Base-by-base conservation (phyloP, 768 basidiomycete genomes). In the Leccinum ochraceum region DNA sequence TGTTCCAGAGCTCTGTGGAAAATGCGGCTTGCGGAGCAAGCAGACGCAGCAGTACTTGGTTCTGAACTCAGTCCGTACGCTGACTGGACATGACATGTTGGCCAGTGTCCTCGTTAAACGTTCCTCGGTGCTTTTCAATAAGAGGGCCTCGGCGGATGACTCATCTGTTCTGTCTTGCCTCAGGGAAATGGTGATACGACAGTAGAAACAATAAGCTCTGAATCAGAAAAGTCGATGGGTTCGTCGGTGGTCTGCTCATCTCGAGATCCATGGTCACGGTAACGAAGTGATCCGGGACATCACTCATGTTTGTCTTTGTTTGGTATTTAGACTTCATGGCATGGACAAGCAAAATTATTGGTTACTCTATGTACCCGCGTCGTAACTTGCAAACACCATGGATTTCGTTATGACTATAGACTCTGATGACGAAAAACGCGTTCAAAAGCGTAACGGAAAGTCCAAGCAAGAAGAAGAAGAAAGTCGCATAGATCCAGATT, bases 351-450 rank as follows among this genome's bases (percentile, higher is more conserved):
- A 20, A 48, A 48, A 24, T 24, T n/a, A 48, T 24, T 26, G 6
- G 30, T 24, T n/a, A 17, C 30, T 20, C 28, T 34, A 34, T 34
- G 34, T 34, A 53, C 5, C 4, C 16, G 34, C 16, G 39, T 36
- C 34, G 30, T 58, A 37, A 22, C 20, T 17, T 46, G 59, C 6
- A 24, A 20, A 20, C 32, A 14, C 52, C 59, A 74, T 74, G 73
- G 90, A 92, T 74, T 92, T 90, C 76, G 80, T 93, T 54, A 84
- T 90, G 83, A 94, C 93, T 1, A 81, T 94, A 50, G 91, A 92
- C 67, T 94, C 92, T 28, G 92, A 93, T 66, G 76, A 77, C 22
- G 91, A 92, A 71, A 85, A 84, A 34, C 64, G 59, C n/a, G 62
- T 69, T 22, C 62, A 26, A 49, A 67, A 63, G 26, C 63, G 64